Evolutionary conservation across 257 asterid genomes (phyloP).

Genomic region (Capsicum pubescens): DNA sequence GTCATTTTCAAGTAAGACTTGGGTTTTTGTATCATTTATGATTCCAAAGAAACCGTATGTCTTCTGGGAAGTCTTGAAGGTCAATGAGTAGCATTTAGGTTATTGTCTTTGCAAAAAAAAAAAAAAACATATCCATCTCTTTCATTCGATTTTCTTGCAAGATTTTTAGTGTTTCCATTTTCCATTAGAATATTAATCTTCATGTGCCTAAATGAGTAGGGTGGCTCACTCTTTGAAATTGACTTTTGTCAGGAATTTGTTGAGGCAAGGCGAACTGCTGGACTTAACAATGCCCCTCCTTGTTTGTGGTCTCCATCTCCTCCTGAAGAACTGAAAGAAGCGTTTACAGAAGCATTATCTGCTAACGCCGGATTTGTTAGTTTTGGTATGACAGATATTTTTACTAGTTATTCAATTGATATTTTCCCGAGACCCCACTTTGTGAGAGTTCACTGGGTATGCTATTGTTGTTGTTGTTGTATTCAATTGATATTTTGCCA

Average conservation of each 20-base stretch:
- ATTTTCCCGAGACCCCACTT: not conserved
- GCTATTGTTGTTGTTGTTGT: no score
- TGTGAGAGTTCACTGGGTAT: no score
- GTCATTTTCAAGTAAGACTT: not conserved
- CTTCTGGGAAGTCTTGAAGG: conserved; percentile 19
- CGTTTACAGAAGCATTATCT: conserved; percentile 65
- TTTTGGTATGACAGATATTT: conserved; percentile 63
- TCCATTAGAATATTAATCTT: not conserved
- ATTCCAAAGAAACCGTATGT: not conserved
- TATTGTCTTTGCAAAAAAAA: not conserved
- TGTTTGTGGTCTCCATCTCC: conserved; percentile 92
- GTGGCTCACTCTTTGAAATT: not conserved
- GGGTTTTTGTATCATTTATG: not conserved
- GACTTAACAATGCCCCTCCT: conserved; percentile 89
- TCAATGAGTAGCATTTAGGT: conserved; percentile 12
- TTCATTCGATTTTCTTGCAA: not conserved
- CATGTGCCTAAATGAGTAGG: conserved; percentile 8
- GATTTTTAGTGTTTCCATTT: not conserved
- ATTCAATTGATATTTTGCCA: conserved; percentile 26
- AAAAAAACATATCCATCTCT: not conserved
- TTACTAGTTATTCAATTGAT: conserved; percentile 28
- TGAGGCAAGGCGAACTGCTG: conserved; percentile 89
- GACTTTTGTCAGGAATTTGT: conserved; percentile 76
- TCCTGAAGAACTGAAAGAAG: conserved; percentile 77
- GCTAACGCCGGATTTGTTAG: conserved; percentile 96